phyloP scores from a whole-genome alignment of 208 protist genomes.

The Hexamita inflata region DNA sequence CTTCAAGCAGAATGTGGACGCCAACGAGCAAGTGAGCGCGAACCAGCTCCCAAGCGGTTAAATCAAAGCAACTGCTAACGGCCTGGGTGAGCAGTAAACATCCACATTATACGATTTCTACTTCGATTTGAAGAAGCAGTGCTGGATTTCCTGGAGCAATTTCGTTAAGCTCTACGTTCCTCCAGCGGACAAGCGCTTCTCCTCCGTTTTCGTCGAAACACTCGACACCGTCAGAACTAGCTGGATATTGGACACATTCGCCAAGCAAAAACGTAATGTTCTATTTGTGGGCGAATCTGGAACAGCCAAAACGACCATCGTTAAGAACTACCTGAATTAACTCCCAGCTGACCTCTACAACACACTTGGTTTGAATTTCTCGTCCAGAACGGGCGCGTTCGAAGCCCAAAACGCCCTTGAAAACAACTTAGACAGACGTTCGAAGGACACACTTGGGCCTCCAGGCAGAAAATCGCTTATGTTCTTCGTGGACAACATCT shows the following conservation, averaged over 20 bases:
- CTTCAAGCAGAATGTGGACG: slow-evolving; percentile 65
- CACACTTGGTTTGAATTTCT: slow-evolving; percentile 84
- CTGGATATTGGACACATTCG: slow-evolving; percentile 75
- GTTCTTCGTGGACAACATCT: slow-evolving; percentile 90
- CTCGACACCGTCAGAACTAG: slow-evolving; percentile 90
- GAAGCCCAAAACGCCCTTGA: slow-evolving; percentile 83
- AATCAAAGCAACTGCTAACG: slow-evolving; percentile 50
- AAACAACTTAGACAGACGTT: slow-evolving; percentile 84
- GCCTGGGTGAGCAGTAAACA: background rate
- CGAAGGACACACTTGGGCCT: slow-evolving; percentile 75
- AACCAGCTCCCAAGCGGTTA: slow-evolving; percentile 41
- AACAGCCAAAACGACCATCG: slow-evolving; percentile 92
- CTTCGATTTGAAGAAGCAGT: slow-evolving; percentile 69
- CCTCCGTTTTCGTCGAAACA: slow-evolving; percentile 84
- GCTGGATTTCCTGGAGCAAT: slow-evolving; percentile 80
- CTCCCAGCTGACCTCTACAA: slow-evolving; percentile 61
- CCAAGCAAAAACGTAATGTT: slow-evolving; percentile 66
- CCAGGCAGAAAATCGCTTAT: slow-evolving; percentile 80
- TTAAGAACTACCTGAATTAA: slow-evolving; percentile 72
- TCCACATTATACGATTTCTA: slow-evolving; percentile 52
- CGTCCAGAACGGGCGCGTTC: slow-evolving; percentile 72
- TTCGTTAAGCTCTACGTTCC: slow-evolving; percentile 71
- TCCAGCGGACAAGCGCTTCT: slow-evolving; percentile 65
- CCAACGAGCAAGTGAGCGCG: background rate
- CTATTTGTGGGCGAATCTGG: slow-evolving; percentile 86